Evolutionary conservation across 352 stramenopile species (phyloP).

Genomic region (Lagenidium giganteum): DNA sequence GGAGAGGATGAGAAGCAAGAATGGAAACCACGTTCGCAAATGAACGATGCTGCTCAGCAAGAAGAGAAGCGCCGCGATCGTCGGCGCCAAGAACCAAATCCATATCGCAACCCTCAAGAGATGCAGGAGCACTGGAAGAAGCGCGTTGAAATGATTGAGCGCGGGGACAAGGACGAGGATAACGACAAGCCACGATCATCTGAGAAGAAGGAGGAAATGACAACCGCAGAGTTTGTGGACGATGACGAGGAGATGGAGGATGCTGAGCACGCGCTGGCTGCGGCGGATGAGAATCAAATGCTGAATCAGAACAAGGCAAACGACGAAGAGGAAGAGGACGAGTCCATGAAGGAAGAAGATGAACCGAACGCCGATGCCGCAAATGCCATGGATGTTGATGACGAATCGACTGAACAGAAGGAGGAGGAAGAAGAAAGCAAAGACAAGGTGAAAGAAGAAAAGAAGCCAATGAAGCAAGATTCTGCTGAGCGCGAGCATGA

Average conservation of each 20-base stretch:
- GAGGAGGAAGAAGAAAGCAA: constrained; percentile 20
- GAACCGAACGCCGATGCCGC: constrained; percentile 35
- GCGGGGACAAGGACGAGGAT: constrained; percentile 21
- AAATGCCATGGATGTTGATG: constrained; percentile 67
- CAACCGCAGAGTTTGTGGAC: constrained; percentile 61
- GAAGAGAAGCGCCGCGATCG: constrained; percentile 73
- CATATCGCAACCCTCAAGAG: constrained; percentile 93
- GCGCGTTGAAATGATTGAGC: constrained; percentile 89
- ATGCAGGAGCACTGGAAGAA: constrained; percentile 97
- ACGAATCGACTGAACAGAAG: constrained; percentile 19
- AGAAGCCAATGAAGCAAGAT: constrained; percentile 25
- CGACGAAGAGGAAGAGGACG: constrained; percentile 46
- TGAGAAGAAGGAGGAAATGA: constrained; percentile 34
- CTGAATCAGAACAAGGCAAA: constrained; percentile 47
- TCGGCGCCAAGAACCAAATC: constrained; percentile 88
- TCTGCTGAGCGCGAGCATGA: constrained; percentile 15
- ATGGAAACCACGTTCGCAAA: constrained; percentile 49
- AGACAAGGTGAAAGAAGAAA: constrained; percentile 10
- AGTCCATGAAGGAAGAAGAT: constrained; percentile 41
- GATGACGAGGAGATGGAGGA: constrained; percentile 64
- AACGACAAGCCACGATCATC: too few species aligned
- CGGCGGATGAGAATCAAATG: constrained; percentile 61
- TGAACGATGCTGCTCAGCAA: constrained; percentile 26
- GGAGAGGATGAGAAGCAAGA: constrained; percentile 52
- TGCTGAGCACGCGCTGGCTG: constrained; percentile 54